A percentile compares a stretch with the other conserved stretches of the same genome.
phyloP scores from a whole-genome alignment of 2,329 filamentous ascomycete genomes.

The Neofusicoccum laricinum region DNA sequence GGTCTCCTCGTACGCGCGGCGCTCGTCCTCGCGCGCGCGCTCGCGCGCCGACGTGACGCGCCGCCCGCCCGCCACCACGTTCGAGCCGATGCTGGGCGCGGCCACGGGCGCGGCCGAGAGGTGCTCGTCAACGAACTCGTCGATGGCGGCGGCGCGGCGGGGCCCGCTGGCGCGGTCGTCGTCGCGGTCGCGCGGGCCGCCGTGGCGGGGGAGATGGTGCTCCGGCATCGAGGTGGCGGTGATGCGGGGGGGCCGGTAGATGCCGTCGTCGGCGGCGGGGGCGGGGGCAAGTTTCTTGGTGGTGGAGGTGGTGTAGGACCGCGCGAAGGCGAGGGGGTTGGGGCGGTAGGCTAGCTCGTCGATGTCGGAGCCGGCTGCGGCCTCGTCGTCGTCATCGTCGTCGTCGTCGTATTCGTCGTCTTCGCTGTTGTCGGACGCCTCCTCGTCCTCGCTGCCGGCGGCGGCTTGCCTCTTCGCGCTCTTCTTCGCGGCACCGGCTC shows the following conservation, averaged over 20 bases:
- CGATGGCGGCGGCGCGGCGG: slow-evolving; percentile 77
- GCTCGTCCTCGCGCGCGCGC: slow-evolving; percentile 73
- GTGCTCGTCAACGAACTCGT: slow-evolving; percentile 87
- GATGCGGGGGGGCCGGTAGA: slow-evolving; percentile 87
- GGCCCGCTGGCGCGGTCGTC: slow-evolving; percentile 61
- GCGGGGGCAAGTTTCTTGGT: slow-evolving; percentile 27
- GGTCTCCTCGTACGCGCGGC: slow-evolving; percentile 82
- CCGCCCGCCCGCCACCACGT: slow-evolving; percentile 75
- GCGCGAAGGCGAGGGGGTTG: slow-evolving; percentile 51
- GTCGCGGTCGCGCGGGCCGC: slow-evolving; percentile 56
- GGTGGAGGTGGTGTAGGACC: slow-evolving; percentile 23
- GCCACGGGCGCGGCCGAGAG: slow-evolving; percentile 77
- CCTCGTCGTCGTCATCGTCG: slow-evolving; percentile 37
- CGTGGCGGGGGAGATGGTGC: background rate
- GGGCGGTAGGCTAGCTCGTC: slow-evolving; percentile 63
- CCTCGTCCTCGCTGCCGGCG: slow-evolving; percentile 28
- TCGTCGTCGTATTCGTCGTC: slow-evolving; percentile 25
- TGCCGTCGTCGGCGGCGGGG: slow-evolving; percentile 54
- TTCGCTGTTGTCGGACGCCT: slow-evolving; percentile 40
- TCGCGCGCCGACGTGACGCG: slow-evolving; percentile 75
- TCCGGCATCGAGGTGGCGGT: slow-evolving; percentile 78
- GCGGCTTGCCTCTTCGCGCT: slow-evolving; percentile 30
- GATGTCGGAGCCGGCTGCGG: slow-evolving; percentile 45
- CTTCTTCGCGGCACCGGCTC: slow-evolving; percentile 23
- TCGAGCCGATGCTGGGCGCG: slow-evolving; percentile 88